phyloP scores from a whole-genome alignment of 2,329 filamentous ascomycete species.

The Botrytis aclada region DNA sequence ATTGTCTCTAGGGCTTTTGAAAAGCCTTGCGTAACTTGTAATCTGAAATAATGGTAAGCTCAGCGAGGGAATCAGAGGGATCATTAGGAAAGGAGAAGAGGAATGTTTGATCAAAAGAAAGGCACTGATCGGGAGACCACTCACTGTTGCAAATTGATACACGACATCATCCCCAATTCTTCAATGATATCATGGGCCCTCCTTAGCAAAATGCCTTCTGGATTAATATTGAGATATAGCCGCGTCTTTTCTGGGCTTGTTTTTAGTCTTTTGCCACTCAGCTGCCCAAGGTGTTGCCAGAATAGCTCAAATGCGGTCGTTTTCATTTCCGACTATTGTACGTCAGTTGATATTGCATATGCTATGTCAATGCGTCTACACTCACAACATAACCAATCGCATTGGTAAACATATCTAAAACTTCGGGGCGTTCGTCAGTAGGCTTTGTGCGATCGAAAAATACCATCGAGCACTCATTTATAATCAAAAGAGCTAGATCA shows the following conservation, averaged over 20 bases:
- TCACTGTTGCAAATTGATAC: slow-evolving; percentile 38
- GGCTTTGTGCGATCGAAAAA: slow-evolving; percentile 42
- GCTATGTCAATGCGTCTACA: not conserved
- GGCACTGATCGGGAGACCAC: not conserved
- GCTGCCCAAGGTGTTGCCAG: slow-evolving; percentile 37
- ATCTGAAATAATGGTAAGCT: not conserved
- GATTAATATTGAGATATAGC: slow-evolving; percentile 41
- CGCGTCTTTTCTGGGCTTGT: slow-evolving; percentile 11
- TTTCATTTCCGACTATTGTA: slow-evolving; percentile 41
- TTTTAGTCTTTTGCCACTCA: not conserved
- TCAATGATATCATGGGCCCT: slow-evolving; percentile 48
- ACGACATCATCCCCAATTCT: slow-evolving; percentile 46
- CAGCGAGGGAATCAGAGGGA: not conserved
- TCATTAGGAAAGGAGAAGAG: not conserved
- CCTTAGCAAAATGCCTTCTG: slow-evolving; percentile 41
- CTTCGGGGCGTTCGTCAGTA: slow-evolving; percentile 38
- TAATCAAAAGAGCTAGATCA: slow-evolving; percentile 42
- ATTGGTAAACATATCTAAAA: slow-evolving; percentile 44
- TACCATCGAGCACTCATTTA: slow-evolving; percentile 41
- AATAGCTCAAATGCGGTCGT: slow-evolving; percentile 41
- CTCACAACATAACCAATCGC: slow-evolving; percentile 45
- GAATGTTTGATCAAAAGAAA: fast-evolving
- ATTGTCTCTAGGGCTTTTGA: slow-evolving; percentile 12
- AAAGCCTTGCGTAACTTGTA: slow-evolving; percentile 18
- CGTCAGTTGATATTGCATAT: not conserved